phyloP scores from a whole-genome alignment of 2,329 filamentous ascomycete genomes.

The Aspergillus versicolor region DNA sequence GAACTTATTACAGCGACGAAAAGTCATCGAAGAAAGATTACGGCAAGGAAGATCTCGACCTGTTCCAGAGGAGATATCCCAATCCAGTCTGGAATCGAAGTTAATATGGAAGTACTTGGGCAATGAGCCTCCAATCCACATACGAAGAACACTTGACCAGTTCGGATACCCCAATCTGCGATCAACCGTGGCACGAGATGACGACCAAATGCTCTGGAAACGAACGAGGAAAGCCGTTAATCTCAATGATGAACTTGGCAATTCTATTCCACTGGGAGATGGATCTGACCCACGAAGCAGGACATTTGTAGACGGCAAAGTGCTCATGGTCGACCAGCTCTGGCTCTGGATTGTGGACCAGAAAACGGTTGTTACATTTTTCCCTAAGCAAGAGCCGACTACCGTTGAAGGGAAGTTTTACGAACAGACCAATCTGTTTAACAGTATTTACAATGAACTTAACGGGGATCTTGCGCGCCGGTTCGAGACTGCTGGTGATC shows the following conservation, averaged over 20 bases:
- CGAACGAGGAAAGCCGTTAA: conserved; percentile 54
- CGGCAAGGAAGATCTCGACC: conserved; percentile 57
- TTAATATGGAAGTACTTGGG: conserved; percentile 65
- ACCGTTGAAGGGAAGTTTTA: conserved; percentile 34
- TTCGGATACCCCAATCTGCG: conserved; percentile 62
- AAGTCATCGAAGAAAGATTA: conserved; percentile 54
- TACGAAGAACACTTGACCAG: conserved; percentile 62
- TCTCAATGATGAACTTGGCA: conserved; percentile 39
- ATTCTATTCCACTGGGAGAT: conserved; percentile 38
- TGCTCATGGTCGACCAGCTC: conserved; percentile 67
- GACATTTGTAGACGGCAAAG: conserved; percentile 39
- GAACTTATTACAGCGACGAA: conserved; percentile 56
- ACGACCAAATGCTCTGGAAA: conserved; percentile 69
- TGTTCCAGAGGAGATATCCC: conserved; percentile 55
- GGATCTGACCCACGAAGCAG: conserved; percentile 11
- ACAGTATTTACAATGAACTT: conserved; percentile 65
- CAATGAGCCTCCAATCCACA: conserved; percentile 61
- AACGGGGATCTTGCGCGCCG: conserved; percentile 64
- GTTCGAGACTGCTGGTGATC: conserved; percentile 62
- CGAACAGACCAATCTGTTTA: conserved; percentile 58
- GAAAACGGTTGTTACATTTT: conserved; percentile 35
- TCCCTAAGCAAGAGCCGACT: conserved; percentile 35
- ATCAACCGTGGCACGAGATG: conserved; percentile 61
- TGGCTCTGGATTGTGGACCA: conserved; percentile 53
- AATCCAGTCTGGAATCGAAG: conserved; percentile 56